Base-by-base conservation (phyloP, 2,329 filamentous ascomycete genomes). In the Neonectria magnoliae region DNA sequence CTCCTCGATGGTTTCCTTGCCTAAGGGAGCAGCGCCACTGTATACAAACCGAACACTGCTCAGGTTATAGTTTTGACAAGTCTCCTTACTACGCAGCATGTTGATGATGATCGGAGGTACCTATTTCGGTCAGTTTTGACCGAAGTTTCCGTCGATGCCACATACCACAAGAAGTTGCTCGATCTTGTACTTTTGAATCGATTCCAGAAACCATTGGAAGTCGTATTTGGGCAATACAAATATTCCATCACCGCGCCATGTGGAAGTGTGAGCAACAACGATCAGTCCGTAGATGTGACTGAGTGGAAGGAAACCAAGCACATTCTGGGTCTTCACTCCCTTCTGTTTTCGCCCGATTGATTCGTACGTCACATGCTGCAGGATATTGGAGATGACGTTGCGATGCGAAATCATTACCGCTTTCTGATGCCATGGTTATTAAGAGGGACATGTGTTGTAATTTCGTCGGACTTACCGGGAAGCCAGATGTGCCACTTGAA, bases 251-350 rank as follows among this genome's bases (percentile, higher is more conserved):
- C 93, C 93, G 41, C 90, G 86, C 75, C 89, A 96, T 2, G 88
- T 82, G 27, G 84, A 84, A 1, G 82, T 79, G 76, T 93, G 90
- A 42, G 25, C 14, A 16, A 27, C 38, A 13, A 38, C 18, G 14
- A 93, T 87, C 38, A 96, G 81, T 3, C 88, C 88, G 76, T 95
- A 97, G 67, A 96, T 96, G 72, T 97, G 93, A 68, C 91, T 94
- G 73, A 93, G 88, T 0, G 92, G 92, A 0, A 95, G 81, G 14
- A 94, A 82, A 4, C 91, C 92, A 0, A 94, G 84, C 1, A 77
- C 80, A n/a, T 85, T 76, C 64, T 85, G 79, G 1, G 77, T 82
- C 11, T 75, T 76, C 52, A 85, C 65, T 13, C 75, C 76, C 2
- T 75, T 70, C 25, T 75, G 68, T 67, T 79, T 75, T 64, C 82